Evolutionary conservation across 441 rosid species (phyloP), one percentile per base, ranked within the genome.

Genomic region (Jatropha multifida): DNA sequence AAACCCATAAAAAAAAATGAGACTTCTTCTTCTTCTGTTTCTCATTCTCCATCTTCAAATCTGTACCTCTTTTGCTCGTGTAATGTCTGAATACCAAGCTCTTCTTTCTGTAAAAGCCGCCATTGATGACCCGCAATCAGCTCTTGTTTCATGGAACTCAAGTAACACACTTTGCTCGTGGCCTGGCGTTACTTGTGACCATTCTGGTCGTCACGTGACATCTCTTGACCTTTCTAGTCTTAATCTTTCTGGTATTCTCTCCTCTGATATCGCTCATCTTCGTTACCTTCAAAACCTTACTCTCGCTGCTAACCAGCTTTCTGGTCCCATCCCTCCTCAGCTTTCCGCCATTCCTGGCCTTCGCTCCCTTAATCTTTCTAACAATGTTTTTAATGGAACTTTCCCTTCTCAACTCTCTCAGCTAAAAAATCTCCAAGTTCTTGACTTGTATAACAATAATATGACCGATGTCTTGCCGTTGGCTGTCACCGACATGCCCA

Each of bases 371-470:
- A 94, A 94, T 80, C 93, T 94, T 63, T 94, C 98, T 10, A 94
- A 92, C 87, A 94, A 94, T 65, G 78, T 85, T 78, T 91, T 95
- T 80, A 90, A 87, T 55, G 90, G 86, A 42, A 72, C 97, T 0
- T 92, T 95, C 71, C 96, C 98, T 2, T 23, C 83, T 0, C 81
- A 88, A 73, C 85, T 95, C 4, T 80, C 93, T 4, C 72, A 69
- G 70, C 90, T 95, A 17, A 71, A 74, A 46, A 88, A 69, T 78
- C 92, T 95, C n/a, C 88, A 86, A 8, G 87, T 93, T 15, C 90
- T 95, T 17, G 99, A 93, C 83, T 80, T 95, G 56, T 95, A 95
- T 81, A 93, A 95, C 86, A 95, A 95, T 82, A 95, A 95, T 69
- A 73, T 95, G 84, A 88, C 96, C 26, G 97, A 94, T 1, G 83